A percentile compares a stretch with the other conserved stretches of the same genome.
Conservation (phyloP, 805 yeast genomes). For the Jamesozyma hellenica region DNA sequence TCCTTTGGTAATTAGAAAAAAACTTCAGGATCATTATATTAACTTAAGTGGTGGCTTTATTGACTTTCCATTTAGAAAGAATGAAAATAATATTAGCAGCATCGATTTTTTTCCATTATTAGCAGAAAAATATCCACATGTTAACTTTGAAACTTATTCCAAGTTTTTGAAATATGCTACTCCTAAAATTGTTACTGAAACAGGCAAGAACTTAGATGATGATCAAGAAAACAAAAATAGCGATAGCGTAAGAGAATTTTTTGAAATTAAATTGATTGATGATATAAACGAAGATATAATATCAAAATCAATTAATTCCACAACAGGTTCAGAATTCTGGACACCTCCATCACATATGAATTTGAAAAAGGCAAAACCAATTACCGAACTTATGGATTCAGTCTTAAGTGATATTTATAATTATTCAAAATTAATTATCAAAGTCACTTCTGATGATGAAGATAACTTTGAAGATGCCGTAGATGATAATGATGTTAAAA, state of each 20-base stretch:
- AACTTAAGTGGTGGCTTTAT: slow-evolving; percentile 37
- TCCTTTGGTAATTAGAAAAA: slow-evolving; percentile 47
- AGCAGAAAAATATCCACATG: slow-evolving; percentile 13
- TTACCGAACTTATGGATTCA: slow-evolving; percentile 10
- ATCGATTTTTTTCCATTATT: slow-evolving; percentile 32
- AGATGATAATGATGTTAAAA: neutral
- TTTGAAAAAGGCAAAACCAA: slow-evolving; percentile 9
- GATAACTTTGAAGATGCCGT: neutral
- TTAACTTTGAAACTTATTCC: slow-evolving; percentile 15
- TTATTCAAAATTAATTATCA: slow-evolving; percentile 5
- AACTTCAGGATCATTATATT: slow-evolving; percentile 42
- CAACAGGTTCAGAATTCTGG: slow-evolving; percentile 12
- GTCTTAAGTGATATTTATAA: slow-evolving; percentile 20
- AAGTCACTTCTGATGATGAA: neutral
- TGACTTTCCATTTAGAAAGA: slow-evolving; percentile 16
- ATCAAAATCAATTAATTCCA: neutral
- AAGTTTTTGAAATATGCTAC: slow-evolving; percentile 12
- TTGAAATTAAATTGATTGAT: slow-evolving; percentile 15
- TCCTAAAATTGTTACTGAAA: slow-evolving; percentile 6
- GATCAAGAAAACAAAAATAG: neutral
- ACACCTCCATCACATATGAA: slow-evolving; percentile 17
- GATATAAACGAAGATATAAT: slow-evolving; percentile 2
- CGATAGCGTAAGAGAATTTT: neutral
- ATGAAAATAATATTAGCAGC: slow-evolving; percentile 3
- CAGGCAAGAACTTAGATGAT: neutral